Conservation (phyloP, 2,329 filamentous ascomycete species). For the Aspergillus costaricaensis region DNA sequence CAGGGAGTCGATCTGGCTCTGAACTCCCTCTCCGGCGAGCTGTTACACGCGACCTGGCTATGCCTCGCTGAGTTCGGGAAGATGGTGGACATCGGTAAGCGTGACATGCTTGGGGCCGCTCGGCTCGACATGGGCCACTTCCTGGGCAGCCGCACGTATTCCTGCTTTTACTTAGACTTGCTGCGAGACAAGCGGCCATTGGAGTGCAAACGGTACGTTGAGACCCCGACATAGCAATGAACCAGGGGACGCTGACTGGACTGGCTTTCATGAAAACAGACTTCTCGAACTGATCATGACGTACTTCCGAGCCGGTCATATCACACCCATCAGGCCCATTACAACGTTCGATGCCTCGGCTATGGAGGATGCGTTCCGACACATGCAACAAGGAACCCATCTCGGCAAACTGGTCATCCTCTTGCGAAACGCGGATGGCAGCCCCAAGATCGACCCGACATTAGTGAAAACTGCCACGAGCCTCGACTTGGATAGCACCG, state of each 20-base stretch:
- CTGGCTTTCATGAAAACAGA: background rate
- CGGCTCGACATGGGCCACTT: conserved; percentile 21
- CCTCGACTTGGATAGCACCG: background rate
- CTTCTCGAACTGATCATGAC: background rate
- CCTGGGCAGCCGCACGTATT: conserved; percentile 5
- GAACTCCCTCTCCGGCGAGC: conserved; percentile 12
- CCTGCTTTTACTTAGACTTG: conserved; percentile 19
- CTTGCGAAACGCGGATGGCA: background rate
- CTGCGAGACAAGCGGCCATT: background rate
- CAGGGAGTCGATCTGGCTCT: conserved; percentile 25
- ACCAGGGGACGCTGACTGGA: too few relatives aligned
- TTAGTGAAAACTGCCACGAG: background rate
- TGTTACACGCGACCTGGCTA: conserved; percentile 7
- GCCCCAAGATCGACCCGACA: background rate
- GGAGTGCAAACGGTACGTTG: background rate
- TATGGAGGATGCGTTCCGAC: background rate
- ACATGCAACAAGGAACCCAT: conserved; percentile 5
- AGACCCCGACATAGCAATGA: too few relatives aligned
- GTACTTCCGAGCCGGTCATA: background rate
- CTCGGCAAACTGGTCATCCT: conserved; percentile 6
- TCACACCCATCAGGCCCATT: background rate
- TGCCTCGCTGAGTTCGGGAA: conserved; percentile 26
- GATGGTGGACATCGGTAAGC: conserved; percentile 24
- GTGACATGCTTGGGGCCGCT: conserved; percentile 14
- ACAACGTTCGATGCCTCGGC: background rate